Conservation (phyloP, 768 basidiomycete species). For the Lactarius akahatsu region DNA sequence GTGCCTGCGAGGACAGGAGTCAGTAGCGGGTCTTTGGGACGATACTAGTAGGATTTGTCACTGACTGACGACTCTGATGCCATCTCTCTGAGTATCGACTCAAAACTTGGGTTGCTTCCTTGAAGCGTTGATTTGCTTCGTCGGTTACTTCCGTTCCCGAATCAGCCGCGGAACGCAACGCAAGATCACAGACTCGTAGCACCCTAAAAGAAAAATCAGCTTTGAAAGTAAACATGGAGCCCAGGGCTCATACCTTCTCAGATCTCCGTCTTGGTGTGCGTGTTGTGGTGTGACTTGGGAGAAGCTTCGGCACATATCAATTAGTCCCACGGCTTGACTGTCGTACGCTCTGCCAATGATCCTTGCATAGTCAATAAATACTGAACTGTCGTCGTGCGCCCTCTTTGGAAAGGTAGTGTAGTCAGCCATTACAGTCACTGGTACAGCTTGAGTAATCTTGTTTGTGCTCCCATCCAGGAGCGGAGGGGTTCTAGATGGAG, state of each 20-base stretch:
- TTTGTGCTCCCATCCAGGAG: too few species aligned
- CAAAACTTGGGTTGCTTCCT: neutral
- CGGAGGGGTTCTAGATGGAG: too few species aligned
- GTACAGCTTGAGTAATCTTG: too few species aligned
- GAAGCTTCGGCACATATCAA: neutral
- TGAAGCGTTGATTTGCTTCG: neutral
- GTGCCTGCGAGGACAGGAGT: neutral
- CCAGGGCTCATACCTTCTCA: neutral
- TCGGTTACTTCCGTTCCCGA: neutral
- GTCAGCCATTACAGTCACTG: too few species aligned
- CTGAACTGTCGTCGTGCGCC: neutral
- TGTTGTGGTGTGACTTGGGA: too few species aligned
- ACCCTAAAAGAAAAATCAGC: neutral
- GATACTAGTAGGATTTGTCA: neutral
- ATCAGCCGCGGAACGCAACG: neutral
- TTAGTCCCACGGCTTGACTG: conserved; percentile 5
- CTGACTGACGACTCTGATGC: neutral
- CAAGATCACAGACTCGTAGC: neutral
- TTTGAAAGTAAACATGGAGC: neutral
- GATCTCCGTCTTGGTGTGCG: neutral
- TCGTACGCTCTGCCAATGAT: neutral
- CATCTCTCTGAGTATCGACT: neutral
- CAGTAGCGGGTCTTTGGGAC: neutral
- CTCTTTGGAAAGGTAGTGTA: neutral
- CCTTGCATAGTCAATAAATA: neutral